Evolutionary conservation across 495 filamentous ascomycete genomes (phyloP).

Genomic region (Tuber calosporum): DNA sequence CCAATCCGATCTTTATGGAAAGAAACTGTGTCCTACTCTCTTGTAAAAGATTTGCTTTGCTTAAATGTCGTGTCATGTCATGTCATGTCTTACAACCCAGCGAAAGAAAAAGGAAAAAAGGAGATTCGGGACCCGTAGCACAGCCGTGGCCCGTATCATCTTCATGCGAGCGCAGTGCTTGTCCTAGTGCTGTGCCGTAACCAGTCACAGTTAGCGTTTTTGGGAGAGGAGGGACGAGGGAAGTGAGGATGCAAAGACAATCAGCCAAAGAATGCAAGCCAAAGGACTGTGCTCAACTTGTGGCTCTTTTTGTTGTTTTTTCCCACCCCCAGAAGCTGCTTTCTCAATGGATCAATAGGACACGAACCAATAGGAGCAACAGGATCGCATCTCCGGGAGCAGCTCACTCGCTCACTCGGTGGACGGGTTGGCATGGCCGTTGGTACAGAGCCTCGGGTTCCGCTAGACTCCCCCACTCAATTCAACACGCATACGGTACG

Average conservation of each 20-base stretch:
- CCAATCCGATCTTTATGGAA: neutral
- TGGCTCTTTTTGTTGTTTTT: neutral
- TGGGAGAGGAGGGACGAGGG: neutral
- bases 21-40: neutral
- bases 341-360: neutral
- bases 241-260: neutral
- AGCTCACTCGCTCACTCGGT: neutral
- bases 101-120: neutral
- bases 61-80: neutral
- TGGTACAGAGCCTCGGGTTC: neutral
- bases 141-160: neutral
- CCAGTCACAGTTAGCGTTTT: neutral
- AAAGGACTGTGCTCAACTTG: neutral
- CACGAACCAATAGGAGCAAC: neutral
- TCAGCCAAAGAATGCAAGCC: neutral
- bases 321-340: neutral
- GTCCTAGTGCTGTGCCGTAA: neutral
- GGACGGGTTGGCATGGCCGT: neutral
- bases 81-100: neutral
- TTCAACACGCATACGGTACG: neutral
- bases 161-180: neutral
- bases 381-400: neutral
- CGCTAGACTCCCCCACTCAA: neutral
- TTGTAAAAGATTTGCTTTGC: neutral
- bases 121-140: neutral